Base-by-base conservation (phyloP, 768 basidiomycete genomes). In the Tylopilus plumbeoviolaceoides region DNA sequence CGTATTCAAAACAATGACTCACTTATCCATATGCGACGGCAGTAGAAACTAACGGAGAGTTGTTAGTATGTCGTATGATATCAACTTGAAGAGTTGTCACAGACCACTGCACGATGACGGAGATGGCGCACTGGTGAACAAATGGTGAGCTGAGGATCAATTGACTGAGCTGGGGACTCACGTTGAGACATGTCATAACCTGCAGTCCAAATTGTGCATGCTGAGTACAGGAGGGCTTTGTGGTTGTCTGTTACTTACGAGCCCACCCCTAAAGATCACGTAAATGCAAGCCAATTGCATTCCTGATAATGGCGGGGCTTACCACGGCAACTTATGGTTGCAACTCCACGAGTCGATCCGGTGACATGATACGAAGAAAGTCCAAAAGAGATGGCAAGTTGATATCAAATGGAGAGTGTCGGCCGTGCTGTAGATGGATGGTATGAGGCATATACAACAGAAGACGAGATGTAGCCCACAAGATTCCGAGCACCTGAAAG, bases 21-120 rank as follows among this genome's bases (percentile, higher is more conserved):
- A 57, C 56, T 58, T 41, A 23, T 55, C 57, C 57, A 58, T 44
- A 58, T 51, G 14, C 57, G 57, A 41, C 7, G 21, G 36, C 47
- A 55, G 23, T 58, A 58, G 28, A 58, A 58, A 39, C 57, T 58
- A 20, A 36, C 41, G 8, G 28, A 15, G 5, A 23, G 8, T 1
- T 18, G 18, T 47, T 41, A 44, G 51, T 12, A 17, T 10, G 10
- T 9, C 2, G 20, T 15, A 47, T 33, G 36, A 20, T 10, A 21
- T 28, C 27, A 28, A 11, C 7, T 7, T 15, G 10, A n/a, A 27
- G 6, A 11, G 21, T 8, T 17, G 3, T 33, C 31, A 50, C 57
- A 36, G 4, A 58, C 57, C 57, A 47, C 21, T 55, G 57, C 27
- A 58, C 57, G 4, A 17, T 21, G 18, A 28, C 42, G 1, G 11